phyloP scores from a whole-genome alignment of 2,329 filamentous ascomycete species.

The Sarocladiaceae sp. region DNA sequence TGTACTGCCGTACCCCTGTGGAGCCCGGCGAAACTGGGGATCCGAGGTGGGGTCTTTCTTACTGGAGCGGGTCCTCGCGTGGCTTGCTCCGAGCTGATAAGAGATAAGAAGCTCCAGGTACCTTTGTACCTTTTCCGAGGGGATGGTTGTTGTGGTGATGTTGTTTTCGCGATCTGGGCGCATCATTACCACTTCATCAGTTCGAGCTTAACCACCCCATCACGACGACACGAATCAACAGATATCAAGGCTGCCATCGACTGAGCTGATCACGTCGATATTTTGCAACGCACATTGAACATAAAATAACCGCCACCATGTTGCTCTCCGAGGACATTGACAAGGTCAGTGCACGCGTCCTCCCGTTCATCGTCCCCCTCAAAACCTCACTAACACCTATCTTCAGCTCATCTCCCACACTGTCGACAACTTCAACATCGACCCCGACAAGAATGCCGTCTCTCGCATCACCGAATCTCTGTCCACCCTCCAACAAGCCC shows the following conservation, averaged over 20 bases:
- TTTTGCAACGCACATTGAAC: no score
- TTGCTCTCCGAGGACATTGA: conserved; percentile 91
- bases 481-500: conserved; percentile 74
- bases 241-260: no score
- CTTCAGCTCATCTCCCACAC: conserved; percentile 82
- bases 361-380: not conserved
- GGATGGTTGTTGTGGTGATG: conserved; percentile 9
- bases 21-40: not conserved
- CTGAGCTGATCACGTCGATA: no score
- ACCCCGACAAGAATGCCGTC: conserved; percentile 78
- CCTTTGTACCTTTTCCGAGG: not conserved
- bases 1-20: no score
- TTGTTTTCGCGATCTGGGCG: conserved; percentile 9
- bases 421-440: conserved; percentile 90
- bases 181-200: not conserved
- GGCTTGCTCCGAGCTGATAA: not conserved
- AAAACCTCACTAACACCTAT: conserved; percentile 4
- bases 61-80: not conserved
- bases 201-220: no score
- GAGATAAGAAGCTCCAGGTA: not conserved
- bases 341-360: conserved; percentile 51
- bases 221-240: no score
- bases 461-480: conserved; percentile 80
- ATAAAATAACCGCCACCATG: conserved; percentile 50
- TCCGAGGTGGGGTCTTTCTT: not conserved